phyloP scores from a whole-genome alignment of 495 filamentous ascomycete species.

The Pseudomonodictys pantanalensis region DNA sequence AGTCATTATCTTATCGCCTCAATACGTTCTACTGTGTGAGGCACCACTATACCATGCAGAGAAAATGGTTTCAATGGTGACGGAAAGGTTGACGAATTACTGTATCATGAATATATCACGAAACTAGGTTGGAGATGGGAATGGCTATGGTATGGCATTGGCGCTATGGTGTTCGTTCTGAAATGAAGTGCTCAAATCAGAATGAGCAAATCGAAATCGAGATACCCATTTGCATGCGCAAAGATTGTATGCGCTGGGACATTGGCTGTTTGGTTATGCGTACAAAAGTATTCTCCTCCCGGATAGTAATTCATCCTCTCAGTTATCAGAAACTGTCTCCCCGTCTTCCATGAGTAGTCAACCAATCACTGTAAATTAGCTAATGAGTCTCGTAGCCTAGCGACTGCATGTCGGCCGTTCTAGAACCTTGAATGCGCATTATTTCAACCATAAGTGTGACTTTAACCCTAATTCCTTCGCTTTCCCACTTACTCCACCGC shows the following conservation, averaged over 20 bases:
- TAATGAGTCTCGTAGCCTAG: too few species aligned
- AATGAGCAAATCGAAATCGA: neutral
- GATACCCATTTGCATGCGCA: constrained; percentile 14
- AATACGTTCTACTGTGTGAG: too few species aligned
- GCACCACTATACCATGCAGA: too few species aligned
- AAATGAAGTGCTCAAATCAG: constrained; percentile 26
- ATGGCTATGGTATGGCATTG: constrained; percentile 5
- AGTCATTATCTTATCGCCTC: too few species aligned
- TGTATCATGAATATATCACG: neutral
- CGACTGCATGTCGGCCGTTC: too few species aligned
- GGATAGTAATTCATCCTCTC: neutral
- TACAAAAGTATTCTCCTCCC: too few species aligned
- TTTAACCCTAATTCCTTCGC: too few species aligned
- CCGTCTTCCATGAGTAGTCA: too few species aligned
- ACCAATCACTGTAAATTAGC: too few species aligned
- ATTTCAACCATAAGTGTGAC: too few species aligned
- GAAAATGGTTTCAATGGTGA: neutral
- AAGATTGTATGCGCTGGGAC: constrained; percentile 2
- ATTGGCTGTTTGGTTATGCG: neutral
- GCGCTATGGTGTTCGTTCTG: constrained; percentile 1
- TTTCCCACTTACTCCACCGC: too few species aligned
- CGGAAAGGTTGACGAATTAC: neutral
- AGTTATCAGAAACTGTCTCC: neutral
- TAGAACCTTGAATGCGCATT: too few species aligned
- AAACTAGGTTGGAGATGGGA: neutral